Evolutionary conservation across 371 early-diverging fungal genomes (phyloP), one percentile per base, ranked within the genome.

Genomic region (Mortierella sp.): DNA sequence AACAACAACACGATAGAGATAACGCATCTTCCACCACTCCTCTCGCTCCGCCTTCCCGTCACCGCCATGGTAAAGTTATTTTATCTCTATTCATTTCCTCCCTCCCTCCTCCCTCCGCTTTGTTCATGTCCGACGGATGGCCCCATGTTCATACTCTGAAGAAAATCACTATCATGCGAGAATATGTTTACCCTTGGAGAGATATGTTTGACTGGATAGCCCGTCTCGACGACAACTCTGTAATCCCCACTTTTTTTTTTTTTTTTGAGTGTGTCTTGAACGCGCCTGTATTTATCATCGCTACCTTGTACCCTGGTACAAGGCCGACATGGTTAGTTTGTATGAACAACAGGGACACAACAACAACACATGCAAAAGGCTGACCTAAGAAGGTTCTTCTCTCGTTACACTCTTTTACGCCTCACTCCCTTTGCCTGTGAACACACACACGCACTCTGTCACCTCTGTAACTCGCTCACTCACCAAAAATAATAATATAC

Each of bases 51-150:
- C 38, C 68, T 24, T 42, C 68, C 44, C 68, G 68, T 42, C 68
- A 42, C 24, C 38, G 68, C 6, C 19, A 68, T 68, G 68, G 68
- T 38, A 84, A 88, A 42, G 77, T 84, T 77, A 75, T 76, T 13
- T 16, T 26, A 26, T 26, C 48, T n/a, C 19, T n/a, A 34, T 63
- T 38, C 68, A 68, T 68, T 68, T 68, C 44, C 44, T 68, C 44
- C 44, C 68, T 38, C 42, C 5, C 42, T 38, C 54, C 21, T 52
- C 47, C 16, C 11, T 73, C 52, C 38, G 34, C 65, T 28, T 57
- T 34, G 28, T 38, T 50, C 50, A 78, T 48, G 50, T 70, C 45
- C 70, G 70, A 70, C 50, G 16, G 16, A 16, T 45, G 26, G 42
- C 38, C 44, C 44, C 38, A 68, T 68, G 68, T 68, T 42, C 38